These are phyloP conservation scores for Botrytis byssoidea DNA, from an alignment of 2,329 filamentous ascomycete genomes.

Conservation along the genomic window DNA sequence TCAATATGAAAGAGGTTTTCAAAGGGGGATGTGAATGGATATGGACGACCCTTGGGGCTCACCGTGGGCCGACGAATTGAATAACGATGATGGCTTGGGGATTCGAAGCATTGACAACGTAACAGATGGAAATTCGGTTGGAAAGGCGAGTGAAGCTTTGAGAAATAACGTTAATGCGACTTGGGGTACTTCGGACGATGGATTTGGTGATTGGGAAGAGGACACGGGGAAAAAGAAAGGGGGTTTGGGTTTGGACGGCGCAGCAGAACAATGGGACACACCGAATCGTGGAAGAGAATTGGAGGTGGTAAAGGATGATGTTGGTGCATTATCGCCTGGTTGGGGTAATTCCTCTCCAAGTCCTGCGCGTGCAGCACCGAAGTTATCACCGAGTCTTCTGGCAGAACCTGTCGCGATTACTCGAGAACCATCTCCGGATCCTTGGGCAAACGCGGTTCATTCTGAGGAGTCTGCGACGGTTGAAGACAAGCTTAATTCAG, in stretches of 20 bases:
- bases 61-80: constrained; percentile 41
- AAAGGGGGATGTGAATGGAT: constrained; percentile 27
- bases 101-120: neutral
- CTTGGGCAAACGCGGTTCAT: constrained; percentile 30
- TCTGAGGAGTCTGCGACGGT: neutral
- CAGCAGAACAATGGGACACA: constrained; percentile 25
- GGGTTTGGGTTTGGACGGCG: constrained; percentile 26
- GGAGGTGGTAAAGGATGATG: constrained; percentile 17
- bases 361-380: constrained; percentile 14
- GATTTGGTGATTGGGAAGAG: constrained; percentile 35
- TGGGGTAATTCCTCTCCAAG: constrained; percentile 24
- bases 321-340: constrained; percentile 16
- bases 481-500: neutral
- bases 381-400: constrained; percentile 25
- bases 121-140: constrained; percentile 22
- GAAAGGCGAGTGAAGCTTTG: constrained; percentile 26
- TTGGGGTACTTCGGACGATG: constrained; percentile 33
- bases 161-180: constrained; percentile 30
- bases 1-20: constrained; percentile 35
- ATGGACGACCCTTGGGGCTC: constrained; percentile 43
- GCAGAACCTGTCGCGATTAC: constrained; percentile 21
- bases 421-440: constrained; percentile 35
- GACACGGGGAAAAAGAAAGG: constrained; percentile 22
- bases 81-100: constrained; percentile 1
- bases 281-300: constrained; percentile 2